Percentiles rank a stretch among this genome's conserved stretches.
Evolutionary conservation across 768 basidiomycete species (phyloP).

Genomic region (Tricholoma saponaceum): DNA sequence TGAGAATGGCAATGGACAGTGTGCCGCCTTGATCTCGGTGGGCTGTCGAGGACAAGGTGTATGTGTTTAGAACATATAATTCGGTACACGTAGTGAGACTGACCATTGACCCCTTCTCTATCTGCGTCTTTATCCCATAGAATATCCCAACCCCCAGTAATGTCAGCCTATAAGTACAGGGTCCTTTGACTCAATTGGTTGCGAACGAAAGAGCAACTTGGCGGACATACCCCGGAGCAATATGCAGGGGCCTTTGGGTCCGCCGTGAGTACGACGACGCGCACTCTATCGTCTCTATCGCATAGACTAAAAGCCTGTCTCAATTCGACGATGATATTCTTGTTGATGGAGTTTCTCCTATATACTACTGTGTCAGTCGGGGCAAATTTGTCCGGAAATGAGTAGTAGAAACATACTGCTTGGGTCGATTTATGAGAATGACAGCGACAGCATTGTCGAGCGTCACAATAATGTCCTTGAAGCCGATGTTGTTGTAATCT

Average conservation of each 20-base stretch:
- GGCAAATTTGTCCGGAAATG: not conserved
- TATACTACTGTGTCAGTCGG: not conserved
- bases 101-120: constrained; percentile 45
- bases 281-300: constrained; percentile 50
- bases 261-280: constrained; percentile 47
- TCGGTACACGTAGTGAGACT: constrained; percentile 3
- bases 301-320: constrained; percentile 39
- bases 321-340: constrained; percentile 32
- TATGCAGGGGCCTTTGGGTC: constrained; percentile 48
- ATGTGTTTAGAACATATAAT: not conserved
- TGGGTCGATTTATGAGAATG: constrained; percentile 43
- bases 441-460: constrained; percentile 42
- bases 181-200: not conserved
- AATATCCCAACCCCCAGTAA: constrained; percentile 42
- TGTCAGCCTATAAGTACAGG: constrained; percentile 37
- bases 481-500: constrained; percentile 32
- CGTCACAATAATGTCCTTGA: constrained; percentile 38
- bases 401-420: constrained; percentile 31
- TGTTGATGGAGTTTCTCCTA: constrained; percentile 44
- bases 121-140: constrained; percentile 37
- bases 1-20: constrained; percentile 42
- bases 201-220: not conserved
- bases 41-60: constrained; percentile 21
- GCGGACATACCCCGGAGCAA: constrained; percentile 46
- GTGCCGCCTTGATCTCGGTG: constrained; percentile 48